Conservation (phyloP, 163 green algal genomes). For the Scenedesmus sp. region DNA sequence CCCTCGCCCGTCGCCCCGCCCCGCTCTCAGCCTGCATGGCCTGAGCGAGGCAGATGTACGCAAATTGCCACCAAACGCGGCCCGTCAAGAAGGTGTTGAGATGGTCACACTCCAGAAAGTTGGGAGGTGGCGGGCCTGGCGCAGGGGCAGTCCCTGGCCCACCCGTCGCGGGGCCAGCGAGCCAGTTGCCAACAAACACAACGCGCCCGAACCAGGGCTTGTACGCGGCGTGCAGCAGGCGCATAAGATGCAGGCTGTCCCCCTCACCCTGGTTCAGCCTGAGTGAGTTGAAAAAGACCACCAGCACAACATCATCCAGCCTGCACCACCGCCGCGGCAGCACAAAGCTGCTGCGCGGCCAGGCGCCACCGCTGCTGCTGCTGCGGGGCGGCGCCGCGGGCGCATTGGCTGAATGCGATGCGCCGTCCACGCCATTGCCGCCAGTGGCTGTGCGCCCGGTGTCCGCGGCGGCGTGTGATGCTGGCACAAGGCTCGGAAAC, state of each 20-base stretch:
- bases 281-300: background rate
- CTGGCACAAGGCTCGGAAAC: background rate
- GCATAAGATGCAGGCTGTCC: background rate
- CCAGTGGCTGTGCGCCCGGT: too few species aligned
- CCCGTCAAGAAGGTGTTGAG: background rate
- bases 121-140: background rate
- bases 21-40: background rate
- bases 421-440: too few species aligned
- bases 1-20: background rate
- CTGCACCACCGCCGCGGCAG: background rate
- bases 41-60: background rate
- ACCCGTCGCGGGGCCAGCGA: background rate
- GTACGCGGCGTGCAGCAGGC: conserved; percentile 2
- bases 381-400: background rate
- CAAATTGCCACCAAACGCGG: background rate
- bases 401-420: background rate
- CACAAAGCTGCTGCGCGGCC: background rate
- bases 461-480: too few species aligned
- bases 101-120: background rate
- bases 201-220: background rate
- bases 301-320: background rate
- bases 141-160: background rate
- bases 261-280: background rate
- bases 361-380: background rate
- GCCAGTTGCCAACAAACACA: background rate